Evolutionary conservation across 2,329 filamentous ascomycete species (phyloP).

Genomic region (Aspergillus neotritici): DNA sequence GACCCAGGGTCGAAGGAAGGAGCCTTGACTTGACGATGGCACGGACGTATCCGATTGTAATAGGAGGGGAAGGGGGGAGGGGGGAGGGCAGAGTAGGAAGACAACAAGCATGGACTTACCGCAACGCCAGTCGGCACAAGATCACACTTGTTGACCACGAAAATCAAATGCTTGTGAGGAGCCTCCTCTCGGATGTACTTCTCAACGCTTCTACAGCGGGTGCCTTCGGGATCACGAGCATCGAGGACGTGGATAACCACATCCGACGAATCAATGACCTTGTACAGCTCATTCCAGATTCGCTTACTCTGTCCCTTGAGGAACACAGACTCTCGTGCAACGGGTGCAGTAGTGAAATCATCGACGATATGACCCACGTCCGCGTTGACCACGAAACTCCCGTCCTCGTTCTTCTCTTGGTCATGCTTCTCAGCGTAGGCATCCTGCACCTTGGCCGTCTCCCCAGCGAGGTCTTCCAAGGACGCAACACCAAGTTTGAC

Average conservation of each 20-base stretch:
- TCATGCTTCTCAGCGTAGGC: conserved; percentile 75
- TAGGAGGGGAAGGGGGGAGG: conserved; percentile 19
- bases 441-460: conserved; percentile 74
- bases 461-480: conserved; percentile 74
- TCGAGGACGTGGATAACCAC: conserved; percentile 94
- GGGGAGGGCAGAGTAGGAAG: conserved; percentile 1
- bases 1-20: conserved; percentile 56
- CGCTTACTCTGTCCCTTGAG: conserved; percentile 91
- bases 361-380: conserved; percentile 42
- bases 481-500: conserved; percentile 81
- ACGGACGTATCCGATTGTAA: conserved; percentile 20
- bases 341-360: conserved; percentile 44
- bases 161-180: conserved; percentile 91
- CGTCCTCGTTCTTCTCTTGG: conserved; percentile 69
- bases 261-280: conserved; percentile 92
- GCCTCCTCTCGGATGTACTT: conserved; percentile 92
- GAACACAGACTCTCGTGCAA: conserved; percentile 80
- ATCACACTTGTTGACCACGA: conserved; percentile 87
- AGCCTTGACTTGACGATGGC: conserved; percentile 82
- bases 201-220: conserved; percentile 81
- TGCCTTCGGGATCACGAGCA: conserved; percentile 82
- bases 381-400: conserved; percentile 56
- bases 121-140: conserved; percentile 86
- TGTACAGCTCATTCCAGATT: conserved; percentile 95
- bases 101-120: conserved; percentile 61